phyloP scores from a whole-genome alignment of 148 eudicot species.

The Heliosperma pusillum region DNA sequence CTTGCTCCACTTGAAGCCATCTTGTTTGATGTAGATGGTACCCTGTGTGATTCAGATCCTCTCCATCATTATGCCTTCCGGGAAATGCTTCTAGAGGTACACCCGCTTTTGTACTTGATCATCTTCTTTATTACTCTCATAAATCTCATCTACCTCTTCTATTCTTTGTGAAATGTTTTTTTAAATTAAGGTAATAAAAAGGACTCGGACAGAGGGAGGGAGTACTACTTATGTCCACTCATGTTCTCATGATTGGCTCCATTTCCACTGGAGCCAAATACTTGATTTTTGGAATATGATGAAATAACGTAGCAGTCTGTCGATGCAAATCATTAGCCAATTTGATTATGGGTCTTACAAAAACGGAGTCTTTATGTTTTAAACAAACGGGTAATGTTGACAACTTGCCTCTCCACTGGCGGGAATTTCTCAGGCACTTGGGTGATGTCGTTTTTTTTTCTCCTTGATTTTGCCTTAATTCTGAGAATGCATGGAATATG shows the following conservation, averaged over 20 bases:
- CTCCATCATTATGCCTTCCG: slow-evolving; percentile 71
- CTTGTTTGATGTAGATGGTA: slow-evolving; percentile 86
- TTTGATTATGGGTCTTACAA: no score
- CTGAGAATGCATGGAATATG: slow-evolving; percentile 12
- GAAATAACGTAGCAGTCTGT: neutral
- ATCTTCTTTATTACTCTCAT: neutral
- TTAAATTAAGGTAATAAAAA: no score
- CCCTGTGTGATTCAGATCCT: slow-evolving; percentile 95
- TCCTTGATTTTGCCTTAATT: neutral
- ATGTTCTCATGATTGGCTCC: no score
- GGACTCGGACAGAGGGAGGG: no score
- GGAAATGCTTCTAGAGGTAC: slow-evolving; percentile 82
- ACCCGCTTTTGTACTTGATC: neutral
- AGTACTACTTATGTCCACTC: no score
- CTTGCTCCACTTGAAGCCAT: slow-evolving; percentile 85
- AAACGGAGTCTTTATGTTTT: no score
- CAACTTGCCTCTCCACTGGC: no score
- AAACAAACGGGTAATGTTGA: no score
- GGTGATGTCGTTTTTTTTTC: neutral
- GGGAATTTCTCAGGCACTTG: neutral
- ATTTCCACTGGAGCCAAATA: neutral
- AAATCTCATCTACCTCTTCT: no score
- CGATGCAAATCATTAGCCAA: no score
- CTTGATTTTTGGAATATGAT: neutral
- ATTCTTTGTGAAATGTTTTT: no score